Evolutionary conservation across 805 yeast genomes (phyloP).

Genomic region (Hanseniaspora thailandica): DNA sequence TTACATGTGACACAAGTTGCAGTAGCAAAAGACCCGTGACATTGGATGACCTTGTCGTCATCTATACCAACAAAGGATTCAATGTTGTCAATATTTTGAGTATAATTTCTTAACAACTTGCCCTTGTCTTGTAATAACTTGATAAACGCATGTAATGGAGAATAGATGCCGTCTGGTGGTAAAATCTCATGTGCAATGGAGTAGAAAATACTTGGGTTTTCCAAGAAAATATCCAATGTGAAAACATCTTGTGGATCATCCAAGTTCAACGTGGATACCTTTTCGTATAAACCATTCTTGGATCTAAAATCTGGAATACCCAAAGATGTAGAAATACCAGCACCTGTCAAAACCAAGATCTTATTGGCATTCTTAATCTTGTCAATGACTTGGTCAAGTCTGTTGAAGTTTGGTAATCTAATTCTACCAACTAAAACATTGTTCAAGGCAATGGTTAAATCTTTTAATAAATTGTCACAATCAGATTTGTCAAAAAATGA

Average conservation of each 20-base stretch:
- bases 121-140: constrained; percentile 60
- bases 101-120: constrained; percentile 69
- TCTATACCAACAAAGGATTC: constrained; percentile 70
- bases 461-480: constrained; percentile 38
- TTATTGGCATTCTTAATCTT: constrained; percentile 45
- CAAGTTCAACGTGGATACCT: constrained; percentile 53
- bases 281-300: constrained; percentile 70
- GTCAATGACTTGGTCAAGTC: constrained; percentile 46
- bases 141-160: constrained; percentile 76
- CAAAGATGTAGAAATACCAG: constrained; percentile 79
- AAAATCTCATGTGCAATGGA: constrained; percentile 75
- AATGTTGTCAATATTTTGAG: constrained; percentile 82
- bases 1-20: constrained; percentile 77
- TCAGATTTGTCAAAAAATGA: constrained; percentile 35
- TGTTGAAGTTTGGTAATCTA: constrained; percentile 41
- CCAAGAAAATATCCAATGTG: constrained; percentile 55
- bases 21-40: constrained; percentile 85
- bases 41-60: constrained; percentile 61
- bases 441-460: constrained; percentile 52
- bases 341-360: constrained; percentile 74
- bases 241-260: constrained; percentile 87
- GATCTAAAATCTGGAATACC: constrained; percentile 93
- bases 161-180: constrained; percentile 55
- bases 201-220: constrained; percentile 71
- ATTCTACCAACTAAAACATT: constrained; percentile 48